These are phyloP conservation scores for Phtheirospermum japonicum DNA, from an alignment of 257 asterid genomes.

Conservation along the genomic window DNA sequence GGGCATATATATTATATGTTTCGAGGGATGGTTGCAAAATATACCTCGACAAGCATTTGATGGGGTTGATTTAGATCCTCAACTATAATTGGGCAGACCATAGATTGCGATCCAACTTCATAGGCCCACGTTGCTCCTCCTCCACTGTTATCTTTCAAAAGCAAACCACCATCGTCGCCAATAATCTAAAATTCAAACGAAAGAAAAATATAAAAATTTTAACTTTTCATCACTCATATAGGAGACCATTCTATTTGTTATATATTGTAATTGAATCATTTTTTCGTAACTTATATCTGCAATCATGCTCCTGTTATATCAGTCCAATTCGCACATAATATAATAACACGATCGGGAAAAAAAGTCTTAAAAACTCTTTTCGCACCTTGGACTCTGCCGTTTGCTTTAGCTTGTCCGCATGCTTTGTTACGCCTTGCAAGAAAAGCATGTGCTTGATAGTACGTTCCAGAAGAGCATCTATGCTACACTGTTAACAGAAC, in stretches of 20 bases:
- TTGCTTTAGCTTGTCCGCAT: slow-evolving; percentile 74
- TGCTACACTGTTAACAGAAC: slow-evolving; percentile 67
- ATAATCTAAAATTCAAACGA: slow-evolving; percentile 39
- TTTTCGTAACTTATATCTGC: background rate
- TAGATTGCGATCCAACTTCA: slow-evolving; percentile 75
- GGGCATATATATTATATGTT: background rate
- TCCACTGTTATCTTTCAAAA: slow-evolving; percentile 52
- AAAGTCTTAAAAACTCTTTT: background rate
- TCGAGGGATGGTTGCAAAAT: background rate
- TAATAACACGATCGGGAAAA: background rate
- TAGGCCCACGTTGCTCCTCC: slow-evolving; percentile 85
- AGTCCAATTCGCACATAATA: background rate
- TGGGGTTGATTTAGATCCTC: slow-evolving; percentile 78
- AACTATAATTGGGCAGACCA: slow-evolving; percentile 72
- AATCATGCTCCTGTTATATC: background rate
- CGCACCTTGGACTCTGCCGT: slow-evolving; percentile 65
- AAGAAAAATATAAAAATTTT: background rate
- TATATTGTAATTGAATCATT: background rate
- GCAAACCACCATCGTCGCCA: slow-evolving; percentile 54
- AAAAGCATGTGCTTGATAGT: slow-evolving; percentile 83
- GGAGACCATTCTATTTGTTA: background rate
- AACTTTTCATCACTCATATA: background rate
- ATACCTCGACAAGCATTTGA: slow-evolving; percentile 85
- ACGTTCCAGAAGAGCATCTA: slow-evolving; percentile 75
- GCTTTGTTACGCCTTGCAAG: slow-evolving; percentile 75